Base-by-base conservation (phyloP, 768 basidiomycete genomes). In the Lactarius evosmus region DNA sequence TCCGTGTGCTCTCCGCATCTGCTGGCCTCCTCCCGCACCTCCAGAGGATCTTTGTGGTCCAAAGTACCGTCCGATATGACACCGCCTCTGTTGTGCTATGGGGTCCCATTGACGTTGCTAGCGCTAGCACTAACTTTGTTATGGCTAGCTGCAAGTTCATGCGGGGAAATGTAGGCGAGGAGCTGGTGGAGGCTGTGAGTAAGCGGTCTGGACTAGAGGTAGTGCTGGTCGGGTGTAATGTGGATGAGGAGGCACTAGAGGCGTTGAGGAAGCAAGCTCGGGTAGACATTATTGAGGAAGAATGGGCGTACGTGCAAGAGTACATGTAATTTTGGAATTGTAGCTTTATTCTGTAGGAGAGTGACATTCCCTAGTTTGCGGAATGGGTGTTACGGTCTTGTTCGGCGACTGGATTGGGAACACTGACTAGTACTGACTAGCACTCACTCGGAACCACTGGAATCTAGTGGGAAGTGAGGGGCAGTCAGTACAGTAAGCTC, bases 201-300 rank as follows among this genome's bases (percentile, higher is more conserved):
- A 19, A 16, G 22, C 56, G 62, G 56, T 11, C 19, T 27, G 56
- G 56, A 25, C 9, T 63, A 6, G 62, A 58, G 32, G 62, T 63
- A 11, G 27, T 63, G 22, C 50, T 58, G 2, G n/a, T 63, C 36
- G 51, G 56, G 2, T 62, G 62, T 53, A 17, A 4, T 34, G 50
- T 63, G 25, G 61, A 62, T 33, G 49, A 3, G 16, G 56, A 30
- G 8, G 46, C 22, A 14, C 22, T 62, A 30, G 56, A 57, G 3
- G 30, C 40, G 38, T 29, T 62, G 17, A 36, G 61, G 46, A 57
- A 57, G 30, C 7, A 33, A 36, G 46, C 17, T 19, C 61, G 52
- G 16, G 56, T 62, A 9, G 30, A 22, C 25, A 19, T 62, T 3
- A 55, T 55, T 1, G 61, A 57, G 22, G 61, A 62, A 51, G n/a